These are phyloP conservation scores for Thamnidium elegans DNA, from an alignment of 192 early-diverging fungal genomes.

Conservation along the genomic window DNA sequence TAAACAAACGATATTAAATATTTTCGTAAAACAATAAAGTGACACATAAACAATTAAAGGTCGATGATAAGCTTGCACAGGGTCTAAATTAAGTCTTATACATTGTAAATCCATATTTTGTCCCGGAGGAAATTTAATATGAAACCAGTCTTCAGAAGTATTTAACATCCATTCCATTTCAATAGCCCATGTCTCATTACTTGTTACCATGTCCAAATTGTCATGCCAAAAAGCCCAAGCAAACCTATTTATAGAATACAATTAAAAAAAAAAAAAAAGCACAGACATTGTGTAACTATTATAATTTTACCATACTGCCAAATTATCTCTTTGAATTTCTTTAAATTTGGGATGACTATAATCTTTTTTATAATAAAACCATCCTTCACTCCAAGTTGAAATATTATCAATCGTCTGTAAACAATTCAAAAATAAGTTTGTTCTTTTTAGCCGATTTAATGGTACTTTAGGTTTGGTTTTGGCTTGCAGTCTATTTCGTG, in stretches of 20 bases:
- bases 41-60: constrained; percentile 56
- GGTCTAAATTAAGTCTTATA: constrained; percentile 55
- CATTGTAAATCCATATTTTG: constrained; percentile 46
- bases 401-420: constrained; percentile 27
- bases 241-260: constrained; percentile 37
- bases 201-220: constrained; percentile 33
- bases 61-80: constrained; percentile 52
- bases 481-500: constrained; percentile 20
- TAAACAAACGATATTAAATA: constrained; percentile 22
- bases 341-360: constrained; percentile 20
- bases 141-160: constrained; percentile 32
- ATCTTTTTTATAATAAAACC: constrained; percentile 33
- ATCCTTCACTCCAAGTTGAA: constrained; percentile 30
- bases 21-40: constrained; percentile 25
- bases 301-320: constrained; percentile 32
- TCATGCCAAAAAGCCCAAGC: constrained; percentile 53
- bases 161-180: constrained; percentile 46
- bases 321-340: constrained; percentile 31
- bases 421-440: constrained; percentile 23
- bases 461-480: constrained; percentile 4
- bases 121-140: constrained; percentile 40
- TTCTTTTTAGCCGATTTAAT: constrained; percentile 16
- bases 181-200: constrained; percentile 26
- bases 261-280: constrained; percentile 7
- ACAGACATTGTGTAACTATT: constrained; percentile 7